phyloP scores from a whole-genome alignment of 2,329 filamentous ascomycete species.

The Arthrobotrys entomopaga region DNA sequence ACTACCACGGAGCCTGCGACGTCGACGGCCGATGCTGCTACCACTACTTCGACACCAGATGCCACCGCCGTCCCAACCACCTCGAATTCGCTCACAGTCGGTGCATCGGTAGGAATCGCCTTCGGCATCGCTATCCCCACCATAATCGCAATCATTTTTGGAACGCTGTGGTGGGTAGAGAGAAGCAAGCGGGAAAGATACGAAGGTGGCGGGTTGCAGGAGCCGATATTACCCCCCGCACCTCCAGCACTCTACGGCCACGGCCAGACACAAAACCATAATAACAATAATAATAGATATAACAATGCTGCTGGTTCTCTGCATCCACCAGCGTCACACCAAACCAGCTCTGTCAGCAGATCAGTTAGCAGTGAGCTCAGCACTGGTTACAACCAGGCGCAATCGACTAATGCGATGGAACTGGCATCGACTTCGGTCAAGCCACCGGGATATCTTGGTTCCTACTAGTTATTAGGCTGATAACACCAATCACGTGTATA shows the following conservation, averaged over 20 bases:
- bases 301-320: background rate
- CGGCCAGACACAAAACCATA: background rate
- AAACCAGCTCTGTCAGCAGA: conserved; percentile 9
- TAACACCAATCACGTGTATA: background rate
- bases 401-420: conserved; percentile 14
- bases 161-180: conserved; percentile 26
- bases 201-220: background rate
- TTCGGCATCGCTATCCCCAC: conserved; percentile 31
- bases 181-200: conserved; percentile 17
- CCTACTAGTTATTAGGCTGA: background rate
- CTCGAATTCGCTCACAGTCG: conserved; percentile 17
- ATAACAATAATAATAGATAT: too few relatives aligned
- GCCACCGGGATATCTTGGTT: conserved; percentile 19
- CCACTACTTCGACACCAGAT: conserved; percentile 8
- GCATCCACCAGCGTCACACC: conserved; percentile 13
- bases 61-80: conserved; percentile 8
- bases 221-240: conserved; percentile 32
- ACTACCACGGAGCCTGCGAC: background rate
- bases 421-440: conserved; percentile 19
- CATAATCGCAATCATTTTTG: conserved; percentile 32
- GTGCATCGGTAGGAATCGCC: conserved; percentile 30
- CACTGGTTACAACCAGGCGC: background rate
- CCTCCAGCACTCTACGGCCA: background rate
- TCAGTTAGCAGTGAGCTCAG: conserved; percentile 36
- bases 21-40: background rate